Evolutionary conservation across 176 grass and related monocot species (phyloP).

Genomic region (Thinopyrum elongatum): DNA sequence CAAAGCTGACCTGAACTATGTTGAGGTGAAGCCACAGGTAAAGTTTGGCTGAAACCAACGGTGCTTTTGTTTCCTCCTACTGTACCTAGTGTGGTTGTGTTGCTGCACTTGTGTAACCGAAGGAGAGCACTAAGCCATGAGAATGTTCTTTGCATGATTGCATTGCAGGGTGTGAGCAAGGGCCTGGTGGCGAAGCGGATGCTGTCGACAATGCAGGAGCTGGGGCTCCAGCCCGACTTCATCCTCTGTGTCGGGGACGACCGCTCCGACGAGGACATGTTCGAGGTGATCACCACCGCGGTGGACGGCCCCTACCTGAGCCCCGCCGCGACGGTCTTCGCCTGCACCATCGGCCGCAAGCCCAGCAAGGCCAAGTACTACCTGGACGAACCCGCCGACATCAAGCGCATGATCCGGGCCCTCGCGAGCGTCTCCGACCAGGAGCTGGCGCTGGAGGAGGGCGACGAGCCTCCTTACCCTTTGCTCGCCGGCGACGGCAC

Average conservation of each 20-base stretch:
- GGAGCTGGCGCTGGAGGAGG: not conserved
- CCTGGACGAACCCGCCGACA: slow-evolving; percentile 73
- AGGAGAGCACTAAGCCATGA: not conserved
- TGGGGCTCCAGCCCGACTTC: slow-evolving; percentile 54
- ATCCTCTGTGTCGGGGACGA: slow-evolving; percentile 87
- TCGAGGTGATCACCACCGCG: slow-evolving; percentile 72
- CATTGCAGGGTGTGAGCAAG: slow-evolving; percentile 74
- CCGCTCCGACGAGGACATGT: slow-evolving; percentile 94
- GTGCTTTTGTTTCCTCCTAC: not conserved
- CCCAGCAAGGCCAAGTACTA: slow-evolving; percentile 99
- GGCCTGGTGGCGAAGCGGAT: slow-evolving; percentile 63
- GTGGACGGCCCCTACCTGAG: slow-evolving; percentile 29
- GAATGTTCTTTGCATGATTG: not conserved
- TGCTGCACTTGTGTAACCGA: not conserved
- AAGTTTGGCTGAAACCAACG: not conserved
- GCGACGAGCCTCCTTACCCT: not conserved
- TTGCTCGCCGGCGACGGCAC: not conserved
- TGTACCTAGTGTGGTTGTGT: not conserved
- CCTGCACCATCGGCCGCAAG: slow-evolving; percentile 85
- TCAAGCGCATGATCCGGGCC: slow-evolving; percentile 67
- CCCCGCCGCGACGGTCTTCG: slow-evolving; percentile 63
- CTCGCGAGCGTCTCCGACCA: slow-evolving; percentile 76
- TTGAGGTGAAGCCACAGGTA: slow-evolving; percentile 98
- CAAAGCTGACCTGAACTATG: slow-evolving; percentile 64
- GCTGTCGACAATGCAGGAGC: slow-evolving; percentile 51